Evolutionary conservation across 2,329 filamentous ascomycete genomes (phyloP), one percentile per base, ranked within the genome.

Genomic region (Scolecobasidium constrictum): DNA sequence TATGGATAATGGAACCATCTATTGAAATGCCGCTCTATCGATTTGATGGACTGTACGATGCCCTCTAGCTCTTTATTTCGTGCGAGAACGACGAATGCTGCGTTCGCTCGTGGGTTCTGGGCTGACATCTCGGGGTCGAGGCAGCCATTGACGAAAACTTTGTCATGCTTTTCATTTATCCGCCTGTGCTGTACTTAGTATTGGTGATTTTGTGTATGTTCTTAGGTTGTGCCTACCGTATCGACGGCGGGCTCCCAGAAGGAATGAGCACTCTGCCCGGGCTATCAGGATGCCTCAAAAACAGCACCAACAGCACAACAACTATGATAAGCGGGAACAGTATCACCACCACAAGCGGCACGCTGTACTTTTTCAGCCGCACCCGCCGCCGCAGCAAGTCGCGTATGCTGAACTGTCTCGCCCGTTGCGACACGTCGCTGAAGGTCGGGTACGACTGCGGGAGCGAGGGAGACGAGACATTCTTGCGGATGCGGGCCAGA

Each of bases 1-100:
- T 96, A 98, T 19, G 92, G 92, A 62, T 98, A 98, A 64, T 96
- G 79, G 62, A 87, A 98, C 88, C 90, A 98, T 52, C 88, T 78
- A 66, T 98, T 98, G 77, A 98, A 98, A 65, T 98, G 92, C 53
- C 92, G 78, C 69, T 98, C 92, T 52, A 98, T 88, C 35, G 90
- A 96, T 69, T 95, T 95, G 62, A 98, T 76, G 7, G 92, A 96
- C 63, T 96, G 86, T 50, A 98, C 78, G 31, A 98, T 92, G 47
- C 92, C 92, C 1, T 94, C 88, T 50, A 98, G 64, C 66, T 98
- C 92, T 71, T 94, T 93, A 61, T 98, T 96, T 54, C 92, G 74
- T 43, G 92, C 92, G 46, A 98, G 74, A 31, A 98, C 87, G 49
- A 98, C 92, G 56, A 98, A 94, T 19, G 86, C 90, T 47, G 86